phyloP scores from a whole-genome alignment of 306 rosid species.

The Fragaria vesca region DNA sequence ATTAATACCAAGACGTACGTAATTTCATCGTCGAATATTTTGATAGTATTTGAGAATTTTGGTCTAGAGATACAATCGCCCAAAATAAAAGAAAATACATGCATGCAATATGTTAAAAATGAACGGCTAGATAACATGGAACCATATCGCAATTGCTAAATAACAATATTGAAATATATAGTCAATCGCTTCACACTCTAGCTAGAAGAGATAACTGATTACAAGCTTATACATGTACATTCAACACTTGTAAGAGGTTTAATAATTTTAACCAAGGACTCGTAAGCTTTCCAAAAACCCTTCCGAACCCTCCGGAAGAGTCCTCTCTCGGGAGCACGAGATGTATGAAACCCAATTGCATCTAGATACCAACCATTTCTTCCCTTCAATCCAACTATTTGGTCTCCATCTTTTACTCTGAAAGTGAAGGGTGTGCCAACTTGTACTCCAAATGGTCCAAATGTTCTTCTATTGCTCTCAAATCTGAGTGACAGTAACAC shows the following conservation, averaged over 20 bases:
- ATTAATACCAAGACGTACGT: too few relatives aligned
- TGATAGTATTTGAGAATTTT: too few relatives aligned
- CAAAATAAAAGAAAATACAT: too few relatives aligned
- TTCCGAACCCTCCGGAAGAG: conserved; percentile 35
- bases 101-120: too few relatives aligned
- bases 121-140: too few relatives aligned
- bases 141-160: too few relatives aligned
- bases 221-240: background rate
- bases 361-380: conserved; percentile 46
- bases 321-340: conserved; percentile 22
- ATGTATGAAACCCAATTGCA: conserved; percentile 42
- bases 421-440: background rate
- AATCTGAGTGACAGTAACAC: background rate
- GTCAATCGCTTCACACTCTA: background rate
- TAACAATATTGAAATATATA: too few relatives aligned
- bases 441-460: background rate
- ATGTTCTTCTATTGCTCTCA: background rate
- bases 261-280: background rate
- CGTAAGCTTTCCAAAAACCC: conserved; percentile 19
- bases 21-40: too few relatives aligned
- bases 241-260: background rate
- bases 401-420: conserved; percentile 37
- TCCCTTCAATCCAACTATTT: conserved; percentile 59
- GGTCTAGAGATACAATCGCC: too few relatives aligned
- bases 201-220: background rate